Evolutionary conservation across 2,329 filamentous ascomycete genomes (phyloP), one percentile per base, ranked within the genome.

Genomic region (Cladophialophora immunda): DNA sequence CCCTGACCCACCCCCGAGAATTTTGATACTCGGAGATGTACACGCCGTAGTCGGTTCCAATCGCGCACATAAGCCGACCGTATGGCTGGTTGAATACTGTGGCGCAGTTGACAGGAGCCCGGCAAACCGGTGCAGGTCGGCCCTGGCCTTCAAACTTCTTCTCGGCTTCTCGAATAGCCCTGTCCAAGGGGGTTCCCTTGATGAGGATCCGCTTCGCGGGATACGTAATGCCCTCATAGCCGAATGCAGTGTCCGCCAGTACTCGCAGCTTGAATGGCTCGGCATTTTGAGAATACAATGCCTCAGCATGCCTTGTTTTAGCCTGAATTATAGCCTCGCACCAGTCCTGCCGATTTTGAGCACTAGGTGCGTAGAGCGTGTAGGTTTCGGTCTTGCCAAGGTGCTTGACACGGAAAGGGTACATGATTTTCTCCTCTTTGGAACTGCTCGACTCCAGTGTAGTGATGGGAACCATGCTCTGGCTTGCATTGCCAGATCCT

Each of bases 401-500:
- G 80, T 99, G 95, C 81, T 97, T 97, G 76, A 99, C 88, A 71
- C 90, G 90, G 87, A 99, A 99, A 0, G 96, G 95, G 76, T 94
- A 99, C 73, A 99, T 81, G 54, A 95, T 91, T 77, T 90, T 92
- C 75, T 92, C 90, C 71, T 97, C 92, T 69, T 88, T 91, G 30
- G 85, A 80, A 36, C 76, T 80, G 47, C 75, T 75, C 11, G 59
- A 63, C 4, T 89, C 87, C 19, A 86, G 76, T 2, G 81, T 79
- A 1, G 81, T 83, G 11, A 76, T 78, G 6, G 82, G 78, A 13
- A 82, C 81, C 55, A 85, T 76, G 1, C 81, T 82, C 60, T 82
- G 83, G 17, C 78, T 78, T 2, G 89, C 88, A 32, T 80, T 72
- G 15, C 80, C 76, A 2, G 89, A 89, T 32, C 81, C 82, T 7